Evolutionary conservation across 1,139 yeast species (phyloP).

Genomic region (Pichia sp.): DNA sequence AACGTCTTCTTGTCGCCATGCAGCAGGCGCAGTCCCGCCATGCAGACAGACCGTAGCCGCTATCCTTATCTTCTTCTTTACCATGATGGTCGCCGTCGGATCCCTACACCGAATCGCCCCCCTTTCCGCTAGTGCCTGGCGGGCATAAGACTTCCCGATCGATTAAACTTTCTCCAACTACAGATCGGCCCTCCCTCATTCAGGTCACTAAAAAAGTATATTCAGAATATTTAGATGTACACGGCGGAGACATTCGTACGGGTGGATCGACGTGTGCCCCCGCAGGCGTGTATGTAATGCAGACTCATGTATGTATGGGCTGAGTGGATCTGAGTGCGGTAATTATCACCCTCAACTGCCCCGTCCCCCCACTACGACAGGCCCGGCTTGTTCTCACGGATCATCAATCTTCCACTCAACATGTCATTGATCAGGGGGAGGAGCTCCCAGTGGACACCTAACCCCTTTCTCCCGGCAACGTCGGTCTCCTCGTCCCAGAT

Average conservation of each 20-base stretch:
- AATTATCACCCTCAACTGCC: neutral
- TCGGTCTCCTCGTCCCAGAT: constrained; percentile 61
- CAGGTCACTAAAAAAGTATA: neutral
- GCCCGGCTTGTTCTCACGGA: constrained; percentile 37
- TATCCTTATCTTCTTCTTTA: too few relatives aligned
- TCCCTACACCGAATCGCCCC: too few relatives aligned
- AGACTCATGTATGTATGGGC: neutral
- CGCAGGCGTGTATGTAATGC: neutral
- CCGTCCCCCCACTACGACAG: neutral
- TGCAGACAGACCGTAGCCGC: too few relatives aligned
- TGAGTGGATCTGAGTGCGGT: neutral
- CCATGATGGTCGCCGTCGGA: too few relatives aligned
- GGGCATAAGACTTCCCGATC: neutral
- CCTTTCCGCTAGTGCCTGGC: too few relatives aligned
- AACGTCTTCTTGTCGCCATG: too few relatives aligned
- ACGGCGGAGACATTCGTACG: too few relatives aligned
- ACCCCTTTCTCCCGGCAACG: constrained; percentile 59
- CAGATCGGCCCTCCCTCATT: neutral
- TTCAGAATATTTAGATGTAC: neutral
- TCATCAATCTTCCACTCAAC: constrained; percentile 59
- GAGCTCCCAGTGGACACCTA: constrained; percentile 62
- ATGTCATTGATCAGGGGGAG: constrained; percentile 59
- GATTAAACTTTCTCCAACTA: neutral
- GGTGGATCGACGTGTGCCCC: too few relatives aligned
- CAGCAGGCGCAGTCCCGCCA: too few relatives aligned